A percentile compares a stretch with the other conserved stretches of the same genome.
phyloP scores from a whole-genome alignment of 441 rosid genomes.

The Corymbia calophylla region DNA sequence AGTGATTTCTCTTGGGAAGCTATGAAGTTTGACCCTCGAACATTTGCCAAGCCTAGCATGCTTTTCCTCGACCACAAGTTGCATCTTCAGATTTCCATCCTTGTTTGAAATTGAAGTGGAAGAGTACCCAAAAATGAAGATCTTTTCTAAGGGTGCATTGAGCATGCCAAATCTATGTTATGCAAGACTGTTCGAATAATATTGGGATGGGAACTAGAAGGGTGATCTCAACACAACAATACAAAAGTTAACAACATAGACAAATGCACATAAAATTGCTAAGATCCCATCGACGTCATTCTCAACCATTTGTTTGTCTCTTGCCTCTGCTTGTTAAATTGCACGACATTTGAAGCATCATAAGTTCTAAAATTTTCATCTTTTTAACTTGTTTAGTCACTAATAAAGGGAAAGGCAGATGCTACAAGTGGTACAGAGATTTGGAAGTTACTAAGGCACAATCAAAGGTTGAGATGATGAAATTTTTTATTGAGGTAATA shows the following conservation, averaged over 20 bases:
- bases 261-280: not conserved
- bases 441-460: too few species aligned
- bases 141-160: not conserved
- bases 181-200: accelerated
- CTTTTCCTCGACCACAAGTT: not conserved
- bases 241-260: too few species aligned
- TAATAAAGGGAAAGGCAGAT: not conserved
- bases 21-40: accelerated
- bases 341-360: too few species aligned
- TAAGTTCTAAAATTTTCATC: not conserved
- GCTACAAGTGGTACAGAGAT: too few species aligned
- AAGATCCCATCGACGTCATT: not conserved
- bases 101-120: accelerated
- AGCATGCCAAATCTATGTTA: accelerated
- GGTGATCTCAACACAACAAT: not conserved
- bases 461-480: too few species aligned
- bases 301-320: too few species aligned
- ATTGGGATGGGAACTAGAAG: accelerated
- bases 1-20: not conserved
- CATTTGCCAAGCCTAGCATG: not conserved
- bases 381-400: not conserved
- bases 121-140: not conserved
- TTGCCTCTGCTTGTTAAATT: too few species aligned
- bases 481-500: too few species aligned
- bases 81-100: not conserved